Conservation (phyloP, 768 basidiomycete genomes). For the Termitomyces sp. region DNA sequence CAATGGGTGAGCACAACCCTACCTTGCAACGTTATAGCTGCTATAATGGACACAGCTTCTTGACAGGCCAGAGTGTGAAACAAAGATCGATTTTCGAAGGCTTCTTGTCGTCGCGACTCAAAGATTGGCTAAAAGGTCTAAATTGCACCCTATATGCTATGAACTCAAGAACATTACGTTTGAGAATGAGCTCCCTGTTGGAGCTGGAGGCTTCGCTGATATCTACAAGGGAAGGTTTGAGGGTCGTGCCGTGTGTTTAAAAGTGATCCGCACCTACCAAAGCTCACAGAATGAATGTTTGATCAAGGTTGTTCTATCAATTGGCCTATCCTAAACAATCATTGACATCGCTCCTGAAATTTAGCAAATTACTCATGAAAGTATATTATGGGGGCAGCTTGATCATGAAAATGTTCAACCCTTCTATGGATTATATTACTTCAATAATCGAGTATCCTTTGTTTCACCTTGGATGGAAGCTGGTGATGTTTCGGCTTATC, state of each 20-base stretch:
- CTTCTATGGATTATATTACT: constrained; percentile 20
- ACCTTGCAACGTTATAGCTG: not conserved
- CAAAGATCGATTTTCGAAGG: not conserved
- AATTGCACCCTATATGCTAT: constrained; percentile 4
- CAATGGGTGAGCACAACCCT: not conserved
- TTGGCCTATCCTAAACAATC: not conserved
- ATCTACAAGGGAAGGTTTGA: constrained; percentile 1
- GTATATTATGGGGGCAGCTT: constrained; percentile 20
- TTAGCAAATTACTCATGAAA: constrained; percentile 8
- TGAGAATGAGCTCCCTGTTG: not conserved
- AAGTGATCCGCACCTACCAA: constrained; percentile 5
- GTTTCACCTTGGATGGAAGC: constrained; percentile 22
- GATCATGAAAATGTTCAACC: constrained; percentile 21
- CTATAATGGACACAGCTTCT: not conserved
- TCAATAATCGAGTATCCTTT: constrained; percentile 18
- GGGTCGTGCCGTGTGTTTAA: constrained; percentile 1
- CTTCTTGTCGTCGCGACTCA: constrained; percentile 8
- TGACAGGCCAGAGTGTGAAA: not conserved
- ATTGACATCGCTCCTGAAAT: not conserved
- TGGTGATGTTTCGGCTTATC: constrained; percentile 21
- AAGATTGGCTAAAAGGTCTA: constrained; percentile 2
- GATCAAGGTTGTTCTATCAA: not conserved
- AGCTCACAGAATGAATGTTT: not conserved
- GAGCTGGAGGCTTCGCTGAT: constrained; percentile 7
- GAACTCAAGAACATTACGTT: not conserved